Evolutionary conservation across 1,284 basidiomycete species (phyloP), one percentile per base, ranked within the genome.

Genomic region (Anthracocystis setariae): DNA sequence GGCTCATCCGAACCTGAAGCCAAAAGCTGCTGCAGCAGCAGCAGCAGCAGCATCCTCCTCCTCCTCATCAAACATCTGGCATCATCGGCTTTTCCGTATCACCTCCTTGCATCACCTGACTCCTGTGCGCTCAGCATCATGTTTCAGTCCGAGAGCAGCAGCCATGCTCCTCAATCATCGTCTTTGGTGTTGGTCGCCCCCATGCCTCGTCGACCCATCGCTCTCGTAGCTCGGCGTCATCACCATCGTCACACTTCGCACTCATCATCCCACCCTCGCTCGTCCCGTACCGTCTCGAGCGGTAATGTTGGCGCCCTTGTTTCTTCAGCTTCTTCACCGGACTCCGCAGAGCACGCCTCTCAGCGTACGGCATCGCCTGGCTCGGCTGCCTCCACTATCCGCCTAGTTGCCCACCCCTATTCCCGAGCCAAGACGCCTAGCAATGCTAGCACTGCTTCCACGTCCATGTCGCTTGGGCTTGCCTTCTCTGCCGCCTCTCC

Each of bases 181-280:
- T 53, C 69, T 15, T 29, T 73, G 46, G 56, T 63, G 5, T 24
- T 73, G 38, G 64, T 73, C 10, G 70, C 70, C 5, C 70, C 70
- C 17, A 60, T 64, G 61, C 64, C 70, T 33, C 64, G 70, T 37
- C 23, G 70, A 20, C 70, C 70, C 10, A 73, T 73, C 27, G 60
- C 70, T 1, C 64, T 73, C 18, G 70, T 73, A 27, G 64, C 64
- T 48, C 55, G 70, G 17, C 35, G 57, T 5, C 55, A 72, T n/a
- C 67, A 62, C 18, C 64, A 67, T 35, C 66, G 57, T 24, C 53
- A 60, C 42, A 20, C 35, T 37, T 37, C 35, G 13, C 35, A 46
- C n/a, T 50, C 35, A 5, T 15, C 40, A n/a, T 50, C 63, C 3
- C 54, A 53, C 43, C 50, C 62, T 2, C 57, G 68, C 35, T 51